These are phyloP conservation scores for Talaromyces atroroseus DNA, from an alignment of 2,329 filamentous ascomycete genomes.

Conservation along the genomic window DNA sequence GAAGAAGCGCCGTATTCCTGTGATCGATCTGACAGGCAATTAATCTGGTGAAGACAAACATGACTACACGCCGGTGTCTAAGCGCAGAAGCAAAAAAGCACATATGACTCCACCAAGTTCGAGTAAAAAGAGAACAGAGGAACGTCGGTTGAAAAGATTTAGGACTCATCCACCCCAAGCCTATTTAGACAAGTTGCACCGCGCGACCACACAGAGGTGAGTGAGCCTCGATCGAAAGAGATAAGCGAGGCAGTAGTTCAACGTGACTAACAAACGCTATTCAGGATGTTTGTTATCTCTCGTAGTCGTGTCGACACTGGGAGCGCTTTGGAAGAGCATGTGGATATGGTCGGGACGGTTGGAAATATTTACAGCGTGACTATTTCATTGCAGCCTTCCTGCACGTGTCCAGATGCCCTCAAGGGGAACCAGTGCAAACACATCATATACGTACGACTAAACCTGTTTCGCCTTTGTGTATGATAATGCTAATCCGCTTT, in stretches of 20 bases:
- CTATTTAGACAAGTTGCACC: constrained; percentile 44
- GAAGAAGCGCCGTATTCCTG: neutral
- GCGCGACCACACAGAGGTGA: constrained; percentile 46
- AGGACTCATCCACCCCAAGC: constrained; percentile 40
- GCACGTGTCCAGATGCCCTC: constrained; percentile 50
- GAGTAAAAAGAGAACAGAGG: constrained; percentile 15
- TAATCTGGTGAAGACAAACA: constrained; percentile 20
- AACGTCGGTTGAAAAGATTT: constrained; percentile 38
- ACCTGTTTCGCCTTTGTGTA: neutral
- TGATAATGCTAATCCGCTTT: constrained; percentile 15
- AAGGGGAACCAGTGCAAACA: constrained; percentile 61
- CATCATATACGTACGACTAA: constrained; percentile 49
- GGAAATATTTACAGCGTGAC: constrained; percentile 58
- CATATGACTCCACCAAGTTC: neutral
- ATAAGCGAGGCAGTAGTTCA: neutral
- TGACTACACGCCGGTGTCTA: neutral
- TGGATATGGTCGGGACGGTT: constrained; percentile 55
- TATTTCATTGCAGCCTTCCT: constrained; percentile 49
- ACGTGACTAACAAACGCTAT: neutral
- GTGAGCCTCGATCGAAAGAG: neutral
- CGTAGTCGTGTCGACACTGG: constrained; percentile 42
- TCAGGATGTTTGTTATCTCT: constrained; percentile 53
- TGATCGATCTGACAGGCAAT: constrained; percentile 5
- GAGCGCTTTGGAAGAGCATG: constrained; percentile 44
- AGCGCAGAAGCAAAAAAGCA: neutral